Base-by-base conservation (phyloP, 2,329 filamentous ascomycete genomes). In the Penicillium janthinellum region DNA sequence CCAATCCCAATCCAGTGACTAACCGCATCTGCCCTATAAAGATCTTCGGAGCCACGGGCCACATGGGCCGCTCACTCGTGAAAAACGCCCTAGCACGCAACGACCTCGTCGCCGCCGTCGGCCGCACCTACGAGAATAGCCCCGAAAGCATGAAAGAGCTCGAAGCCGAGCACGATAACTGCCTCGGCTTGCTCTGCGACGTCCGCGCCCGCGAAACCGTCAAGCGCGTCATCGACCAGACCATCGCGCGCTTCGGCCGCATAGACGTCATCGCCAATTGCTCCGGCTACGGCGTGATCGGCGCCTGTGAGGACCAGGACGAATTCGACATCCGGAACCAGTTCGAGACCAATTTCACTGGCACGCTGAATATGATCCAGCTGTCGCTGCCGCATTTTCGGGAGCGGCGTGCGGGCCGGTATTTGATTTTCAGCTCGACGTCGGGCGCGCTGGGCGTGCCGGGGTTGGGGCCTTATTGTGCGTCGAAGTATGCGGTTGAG, bases 331-430 rank as follows among this genome's bases (percentile, higher is more conserved):
- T 98, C 67, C 90, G 92, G 59, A 94, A 96, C 71, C 95, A 98
- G 76, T 97, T 98, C 78, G 92, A 96, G 81, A 97, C 93, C 22
- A 99, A 99, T 77, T 96, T 97, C 77, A 94, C 96, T 83, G 95
- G 95, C 56, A 96, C 92, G 0, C 78, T 98, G 60, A 90, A 98
- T 77, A 96, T 99, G 69, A 89, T 98, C 60, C 92, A 97, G 74
- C 81, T 91, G 20, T 93, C 90, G 1, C 80, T 98, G 39, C 92
- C 93, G 0, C 92, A 96, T 78, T 96, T 98, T 68, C 88, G 94
- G 54, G 83, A 88, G 64, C 88, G 91, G 64, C 83, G 84, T 22
- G 82, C 81, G 0, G 95, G 95, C 1, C 86, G 93, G 34, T 98
- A 97, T 75, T 82, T 98, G 53, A 96, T 98, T 64, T 97, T 98